Base-by-base conservation (phyloP, 768 basidiomycete genomes). In the Collybiopsis confluens region DNA sequence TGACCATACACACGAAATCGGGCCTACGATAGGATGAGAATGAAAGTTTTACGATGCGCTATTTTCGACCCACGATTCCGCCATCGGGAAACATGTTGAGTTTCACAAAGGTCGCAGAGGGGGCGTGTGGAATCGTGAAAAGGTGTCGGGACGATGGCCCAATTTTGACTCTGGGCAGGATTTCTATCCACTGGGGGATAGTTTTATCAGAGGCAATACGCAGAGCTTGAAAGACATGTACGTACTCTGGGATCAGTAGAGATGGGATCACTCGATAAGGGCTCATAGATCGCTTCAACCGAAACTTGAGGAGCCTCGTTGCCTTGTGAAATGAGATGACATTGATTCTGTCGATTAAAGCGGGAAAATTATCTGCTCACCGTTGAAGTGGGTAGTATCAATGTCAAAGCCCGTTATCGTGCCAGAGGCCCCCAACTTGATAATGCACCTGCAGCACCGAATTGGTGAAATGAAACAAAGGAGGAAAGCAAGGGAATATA, bases 31-130 rank as follows among this genome's bases (percentile, higher is more conserved):
- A 43, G 21, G 44, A 42, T 13, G n/a, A n/a, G n/a, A n/a, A n/a
- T n/a, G n/a, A n/a, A 41, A 36, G 65, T 52, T 48, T 8, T 20
- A 16, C 18, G 23, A 16, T 44, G 4, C 13, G 18, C 23, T 49
- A 27, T 15, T 46, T 37, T 38, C 42, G 7, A 74, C 87, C 72
- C 64, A 93, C 94, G 65, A 98, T 93, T 2, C 97, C 97, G 37
- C 97, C 97, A 62, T 99, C 97, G 2, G 97, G 97, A 70, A 93
- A 92, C 82, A 96, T 94, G 60, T 88, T 85, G 21, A 99, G 82
- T 69, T 91, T 97, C 55, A 99, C 85, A 67, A 88, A 89, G 57
- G 86, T 95, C 54, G 79, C 76, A 11, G 69, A 64, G 2, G 65
- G 53, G 0, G 81, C 80, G 11, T 73, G 64, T 15, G 82, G 64